Evolutionary conservation across 176 grass and related monocot genomes (phyloP).

Genomic region (Rhynchospora pubera): DNA sequence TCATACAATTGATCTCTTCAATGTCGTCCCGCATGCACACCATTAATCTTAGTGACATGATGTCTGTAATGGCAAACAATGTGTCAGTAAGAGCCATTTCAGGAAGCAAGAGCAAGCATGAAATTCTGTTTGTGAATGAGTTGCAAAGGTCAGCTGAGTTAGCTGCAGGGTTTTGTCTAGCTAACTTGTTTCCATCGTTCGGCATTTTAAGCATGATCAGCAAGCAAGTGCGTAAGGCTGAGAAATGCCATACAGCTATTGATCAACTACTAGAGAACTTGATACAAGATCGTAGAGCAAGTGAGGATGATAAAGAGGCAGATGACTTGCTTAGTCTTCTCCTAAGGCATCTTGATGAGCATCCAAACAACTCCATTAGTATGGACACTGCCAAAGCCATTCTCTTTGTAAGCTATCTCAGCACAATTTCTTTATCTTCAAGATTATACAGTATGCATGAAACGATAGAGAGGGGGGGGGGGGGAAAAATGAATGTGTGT

Average conservation of each 20-base stretch:
- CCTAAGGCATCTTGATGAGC: not conserved
- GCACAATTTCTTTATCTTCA: not conserved
- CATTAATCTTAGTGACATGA: constrained; percentile 3
- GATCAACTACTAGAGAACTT: not conserved
- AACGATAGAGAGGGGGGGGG: too few species aligned
- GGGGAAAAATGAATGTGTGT: not conserved
- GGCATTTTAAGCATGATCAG: not conserved
- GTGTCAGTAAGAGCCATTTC: not conserved
- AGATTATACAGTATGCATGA: too few species aligned
- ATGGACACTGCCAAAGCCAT: not conserved
- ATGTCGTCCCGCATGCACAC: not conserved
- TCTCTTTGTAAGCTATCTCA: not conserved
- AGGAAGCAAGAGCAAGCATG: constrained; percentile 3
- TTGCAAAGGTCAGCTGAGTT: not conserved
- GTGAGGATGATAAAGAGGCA: not conserved
- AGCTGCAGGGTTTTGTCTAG: not conserved
- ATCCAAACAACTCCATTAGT: not conserved
- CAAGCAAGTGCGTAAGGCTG: not conserved
- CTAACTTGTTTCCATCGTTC: not conserved
- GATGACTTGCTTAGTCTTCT: not conserved
- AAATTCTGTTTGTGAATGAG: not conserved
- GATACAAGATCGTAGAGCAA: not conserved
- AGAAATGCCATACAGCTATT: not conserved
- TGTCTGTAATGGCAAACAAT: not conserved
- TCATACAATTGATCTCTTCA: not conserved